A percentile compares a stretch with the other conserved stretches of the same genome.
phyloP scores from a whole-genome alignment of 352 stramenopile genomes.

The Peronospora tabacina region DNA sequence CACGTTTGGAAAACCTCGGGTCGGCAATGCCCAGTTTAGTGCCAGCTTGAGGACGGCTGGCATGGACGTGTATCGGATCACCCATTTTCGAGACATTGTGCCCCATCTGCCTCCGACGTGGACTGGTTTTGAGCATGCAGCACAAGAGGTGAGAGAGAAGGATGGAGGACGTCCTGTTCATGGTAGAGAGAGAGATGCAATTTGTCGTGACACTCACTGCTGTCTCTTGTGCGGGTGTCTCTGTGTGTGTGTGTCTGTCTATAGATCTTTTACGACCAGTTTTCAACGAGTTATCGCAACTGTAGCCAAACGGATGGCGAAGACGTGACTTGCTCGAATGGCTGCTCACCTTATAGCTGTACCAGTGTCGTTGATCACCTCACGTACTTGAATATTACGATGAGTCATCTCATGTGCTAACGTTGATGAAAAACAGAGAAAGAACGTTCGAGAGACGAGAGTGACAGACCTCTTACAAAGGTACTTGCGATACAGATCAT shows the following conservation, averaged over 20 bases:
- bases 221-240: too few species aligned
- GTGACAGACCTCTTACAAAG: background rate
- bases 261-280: constrained; percentile 80
- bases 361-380: constrained; percentile 82
- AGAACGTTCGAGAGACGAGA: background rate
- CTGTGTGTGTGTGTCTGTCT: constrained; percentile 4
- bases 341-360: constrained; percentile 66
- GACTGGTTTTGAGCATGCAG: constrained; percentile 68
- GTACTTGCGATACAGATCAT: too few species aligned
- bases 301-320: constrained; percentile 56
- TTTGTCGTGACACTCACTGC: too few species aligned
- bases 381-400: constrained; percentile 83
- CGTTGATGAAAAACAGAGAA: background rate
- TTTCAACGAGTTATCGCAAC: constrained; percentile 48
- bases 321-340: constrained; percentile 57
- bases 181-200: too few species aligned
- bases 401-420: constrained; percentile 83
- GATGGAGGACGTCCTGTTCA: too few species aligned
- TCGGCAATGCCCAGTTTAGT: constrained; percentile 66
- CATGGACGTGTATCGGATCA: constrained; percentile 63
- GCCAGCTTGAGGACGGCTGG: constrained; percentile 39
- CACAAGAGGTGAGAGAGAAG: constrained; percentile 59
- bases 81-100: constrained; percentile 71
- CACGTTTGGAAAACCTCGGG: constrained; percentile 72
- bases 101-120: constrained; percentile 69